These are phyloP conservation scores for Helminthosporium solani DNA, from an alignment of 2,329 filamentous ascomycete genomes.

Conservation along the genomic window DNA sequence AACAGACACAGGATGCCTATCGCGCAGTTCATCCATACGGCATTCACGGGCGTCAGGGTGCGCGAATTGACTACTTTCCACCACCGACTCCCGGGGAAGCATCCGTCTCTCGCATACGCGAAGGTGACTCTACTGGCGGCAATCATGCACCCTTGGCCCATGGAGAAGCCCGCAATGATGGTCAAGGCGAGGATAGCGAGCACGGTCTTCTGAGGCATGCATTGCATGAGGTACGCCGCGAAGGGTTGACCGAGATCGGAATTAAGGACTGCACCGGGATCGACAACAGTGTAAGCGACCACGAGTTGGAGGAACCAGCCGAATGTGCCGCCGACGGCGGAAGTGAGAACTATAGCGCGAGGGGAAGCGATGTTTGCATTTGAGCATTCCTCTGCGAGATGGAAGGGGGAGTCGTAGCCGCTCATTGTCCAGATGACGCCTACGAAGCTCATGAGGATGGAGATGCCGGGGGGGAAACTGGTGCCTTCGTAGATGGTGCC, in stretches of 20 bases:
- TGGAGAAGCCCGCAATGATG: conserved; percentile 68
- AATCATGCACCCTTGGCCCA: conserved; percentile 74
- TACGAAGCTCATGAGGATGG: conserved; percentile 70
- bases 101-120: conserved; percentile 71
- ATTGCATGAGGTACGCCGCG: conserved; percentile 68
- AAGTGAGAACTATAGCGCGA: conserved; percentile 70
- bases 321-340: conserved; percentile 63
- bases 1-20: conserved; percentile 63
- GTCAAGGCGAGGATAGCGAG: conserved; percentile 65
- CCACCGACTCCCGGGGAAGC: conserved; percentile 61
- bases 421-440: conserved; percentile 69
- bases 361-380: conserved; percentile 71
- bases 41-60: conserved; percentile 68
- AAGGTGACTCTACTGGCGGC: conserved; percentile 67
- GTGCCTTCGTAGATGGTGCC: conserved; percentile 66
- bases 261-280: conserved; percentile 59
- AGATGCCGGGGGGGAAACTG: conserved; percentile 66
- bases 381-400: conserved; percentile 73
- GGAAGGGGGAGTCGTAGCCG: conserved; percentile 70
- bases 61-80: conserved; percentile 61
- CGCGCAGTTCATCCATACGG: conserved; percentile 65
- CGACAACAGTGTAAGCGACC: conserved; percentile 69
- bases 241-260: conserved; percentile 69
- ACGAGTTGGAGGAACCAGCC: conserved; percentile 75
- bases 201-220: conserved; percentile 60